phyloP scores from a whole-genome alignment of 208 protist genomes.

The Endotrypanum monterogeii region DNA sequence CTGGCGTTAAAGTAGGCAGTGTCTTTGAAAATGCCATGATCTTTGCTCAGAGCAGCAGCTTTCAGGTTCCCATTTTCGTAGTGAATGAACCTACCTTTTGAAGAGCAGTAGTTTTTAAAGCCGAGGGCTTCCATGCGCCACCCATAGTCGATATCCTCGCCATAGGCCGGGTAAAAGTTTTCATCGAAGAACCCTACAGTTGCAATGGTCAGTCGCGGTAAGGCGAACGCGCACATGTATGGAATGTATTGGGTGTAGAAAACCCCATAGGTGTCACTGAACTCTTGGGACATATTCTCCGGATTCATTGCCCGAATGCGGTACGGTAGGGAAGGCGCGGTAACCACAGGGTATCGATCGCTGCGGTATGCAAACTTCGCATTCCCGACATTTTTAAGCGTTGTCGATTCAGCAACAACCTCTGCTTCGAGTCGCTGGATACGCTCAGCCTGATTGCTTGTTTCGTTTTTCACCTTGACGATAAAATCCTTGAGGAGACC shows the following conservation, averaged over 20 bases:
- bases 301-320: conserved; percentile 38
- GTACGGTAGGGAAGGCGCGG: conserved; percentile 43
- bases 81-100: conserved; percentile 19
- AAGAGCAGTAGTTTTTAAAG: conserved; percentile 24
- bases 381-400: neutral
- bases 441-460: conserved; percentile 2
- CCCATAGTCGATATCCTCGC: conserved; percentile 51
- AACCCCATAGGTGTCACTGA: conserved; percentile 19
- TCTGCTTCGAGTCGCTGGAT: conserved; percentile 12
- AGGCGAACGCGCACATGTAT: conserved; percentile 34
- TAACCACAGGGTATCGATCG: conserved; percentile 12
- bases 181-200: conserved; percentile 58
- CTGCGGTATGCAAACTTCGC: conserved; percentile 22
- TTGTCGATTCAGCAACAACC: conserved; percentile 18
- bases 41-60: neutral
- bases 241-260: conserved; percentile 31
- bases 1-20: conserved; percentile 6
- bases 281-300: conserved; percentile 15
- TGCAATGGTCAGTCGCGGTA: conserved; percentile 43
- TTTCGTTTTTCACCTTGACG: conserved; percentile 3
- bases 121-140: conserved; percentile 32
- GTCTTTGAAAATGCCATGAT: conserved; percentile 18
- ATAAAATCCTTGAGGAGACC: conserved; percentile 23
- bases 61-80: conserved; percentile 30
- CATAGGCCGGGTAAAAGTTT: conserved; percentile 60